Evolutionary conservation across 1,284 basidiomycete genomes (phyloP).

Genomic region (Trametes sp.): DNA sequence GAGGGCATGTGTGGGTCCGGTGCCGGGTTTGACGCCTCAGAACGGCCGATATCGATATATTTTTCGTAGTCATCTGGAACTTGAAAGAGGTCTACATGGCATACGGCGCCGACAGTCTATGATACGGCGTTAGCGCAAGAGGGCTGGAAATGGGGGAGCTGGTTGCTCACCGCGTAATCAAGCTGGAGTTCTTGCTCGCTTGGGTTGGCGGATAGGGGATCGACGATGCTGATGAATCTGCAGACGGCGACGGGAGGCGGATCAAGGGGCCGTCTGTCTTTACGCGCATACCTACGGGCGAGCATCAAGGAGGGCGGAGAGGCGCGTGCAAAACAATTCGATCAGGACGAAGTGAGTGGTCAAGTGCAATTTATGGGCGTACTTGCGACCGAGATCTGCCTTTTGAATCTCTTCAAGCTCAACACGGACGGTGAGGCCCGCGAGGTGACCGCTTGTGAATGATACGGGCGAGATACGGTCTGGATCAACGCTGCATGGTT

Average conservation of each 20-base stretch:
- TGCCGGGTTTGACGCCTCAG: not conserved
- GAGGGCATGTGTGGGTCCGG: not conserved
- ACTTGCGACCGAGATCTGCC: slow-evolving; percentile 29
- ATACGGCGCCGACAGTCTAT: slow-evolving; percentile 62
- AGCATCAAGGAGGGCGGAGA: too few relatives aligned
- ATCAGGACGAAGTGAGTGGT: not conserved
- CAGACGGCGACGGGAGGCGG: slow-evolving; percentile 51
- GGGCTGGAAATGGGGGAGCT: slow-evolving; percentile 33
- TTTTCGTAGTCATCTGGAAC: slow-evolving; percentile 42
- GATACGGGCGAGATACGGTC: not conserved
- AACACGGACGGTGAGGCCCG: slow-evolving; percentile 21
- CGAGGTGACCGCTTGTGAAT: slow-evolving; percentile 10
- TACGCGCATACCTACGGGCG: slow-evolving; percentile 45
- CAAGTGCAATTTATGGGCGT: not conserved
- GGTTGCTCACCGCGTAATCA: not conserved
- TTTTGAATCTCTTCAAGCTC: slow-evolving; percentile 24
- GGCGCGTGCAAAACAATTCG: too few relatives aligned
- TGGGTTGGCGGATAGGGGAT: slow-evolving; percentile 37
- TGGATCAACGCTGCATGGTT: not conserved
- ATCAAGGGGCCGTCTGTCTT: slow-evolving; percentile 50
- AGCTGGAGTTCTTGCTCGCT: slow-evolving; percentile 43
- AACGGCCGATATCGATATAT: too few relatives aligned
- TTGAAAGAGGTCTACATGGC: slow-evolving; percentile 71
- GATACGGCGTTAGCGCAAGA: slow-evolving; percentile 6
- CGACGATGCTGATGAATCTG: slow-evolving; percentile 36